Evolutionary conservation across 2,329 filamentous ascomycete genomes (phyloP).

Genomic region (Diaporthe vexans): DNA sequence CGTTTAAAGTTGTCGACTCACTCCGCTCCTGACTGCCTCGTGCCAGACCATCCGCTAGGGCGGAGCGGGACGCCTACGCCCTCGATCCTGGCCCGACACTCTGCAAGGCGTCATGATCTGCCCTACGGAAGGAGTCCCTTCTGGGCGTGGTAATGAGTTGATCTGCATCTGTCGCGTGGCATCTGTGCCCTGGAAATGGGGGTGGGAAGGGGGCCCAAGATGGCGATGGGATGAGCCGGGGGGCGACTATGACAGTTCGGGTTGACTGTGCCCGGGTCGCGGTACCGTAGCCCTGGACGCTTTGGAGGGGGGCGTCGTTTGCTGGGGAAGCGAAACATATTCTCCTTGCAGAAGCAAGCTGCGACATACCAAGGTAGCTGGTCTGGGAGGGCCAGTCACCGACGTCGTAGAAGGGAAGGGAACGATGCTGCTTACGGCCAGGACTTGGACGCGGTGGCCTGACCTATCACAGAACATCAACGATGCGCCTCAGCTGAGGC

Average conservation of each 20-base stretch:
- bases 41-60: background rate
- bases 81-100: conserved; percentile 22
- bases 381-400: background rate
- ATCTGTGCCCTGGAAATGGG: background rate
- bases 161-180: conserved; percentile 25
- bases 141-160: conserved; percentile 3
- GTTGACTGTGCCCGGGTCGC: background rate
- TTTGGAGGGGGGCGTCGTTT: conserved; percentile 14
- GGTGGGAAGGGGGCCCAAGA: background rate
- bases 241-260: conserved; percentile 16
- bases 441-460: background rate
- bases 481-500: conserved; percentile 40
- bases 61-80: conserved; percentile 31
- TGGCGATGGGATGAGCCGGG: conserved; percentile 16
- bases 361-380: conserved; percentile 24
- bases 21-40: too few species aligned
- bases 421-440: conserved; percentile 33
- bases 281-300: conserved; percentile 9
- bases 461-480: conserved; percentile 37
- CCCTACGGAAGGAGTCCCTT: background rate
- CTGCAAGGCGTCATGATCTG: conserved; percentile 25
- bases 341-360: conserved; percentile 21
- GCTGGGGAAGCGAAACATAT: conserved; percentile 15
- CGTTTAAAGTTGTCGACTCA: conserved; percentile 18
- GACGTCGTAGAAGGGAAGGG: conserved; percentile 15